Evolutionary conservation across 305 asterid genomes (phyloP), one percentile per base, ranked within the genome.

Genomic region (Fraxinus ornus): DNA sequence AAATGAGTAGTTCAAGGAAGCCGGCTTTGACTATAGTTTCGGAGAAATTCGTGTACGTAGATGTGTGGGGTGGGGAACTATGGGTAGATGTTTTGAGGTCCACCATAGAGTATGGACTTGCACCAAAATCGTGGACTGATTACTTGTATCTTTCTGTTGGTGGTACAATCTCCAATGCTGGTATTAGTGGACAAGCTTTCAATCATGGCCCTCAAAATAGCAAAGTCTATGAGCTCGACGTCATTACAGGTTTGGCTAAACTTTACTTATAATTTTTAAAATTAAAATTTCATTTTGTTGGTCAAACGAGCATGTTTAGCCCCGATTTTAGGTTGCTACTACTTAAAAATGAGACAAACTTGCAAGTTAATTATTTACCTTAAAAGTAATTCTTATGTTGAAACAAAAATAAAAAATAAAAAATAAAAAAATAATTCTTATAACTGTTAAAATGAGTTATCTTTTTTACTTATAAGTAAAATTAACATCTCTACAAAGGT

Each of bases 101-200:
- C 81, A 92, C 93, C 28, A 64, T 93, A 73, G 88, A 86, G 74
- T 81, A 90, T 79, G 97, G 97, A 70, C 94, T 93, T 57, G 93
- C 95, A 73, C 97, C 97, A 3, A 92, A 90, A 79, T 93, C 97
- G 35, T 93, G 97, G 97, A 93, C 97, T 0, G 97, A 93, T 70
- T 93, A 93, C 87, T 88, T 93, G 94, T 92, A 93, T 88, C 93
- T 93, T 60, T 91, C 97, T 0, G 97, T 93, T 3, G 97, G 97
- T 0, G 97, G 97, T 80, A 93, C 97, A 0, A 84, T 93, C 82
- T 92, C 97, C 15, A 92, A 93, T 84, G 97, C 94, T 2, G 97
- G 97, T 0, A 93, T 93, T 33, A 93, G 97, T 36, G 97, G 97
- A 0, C 97, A 93, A 62, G 92, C 97, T 70, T 93, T 93, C 83